Evolutionary conservation across 192 early-diverging fungal species (phyloP).

Genomic region (Hyaloraphidium curvatum): DNA sequence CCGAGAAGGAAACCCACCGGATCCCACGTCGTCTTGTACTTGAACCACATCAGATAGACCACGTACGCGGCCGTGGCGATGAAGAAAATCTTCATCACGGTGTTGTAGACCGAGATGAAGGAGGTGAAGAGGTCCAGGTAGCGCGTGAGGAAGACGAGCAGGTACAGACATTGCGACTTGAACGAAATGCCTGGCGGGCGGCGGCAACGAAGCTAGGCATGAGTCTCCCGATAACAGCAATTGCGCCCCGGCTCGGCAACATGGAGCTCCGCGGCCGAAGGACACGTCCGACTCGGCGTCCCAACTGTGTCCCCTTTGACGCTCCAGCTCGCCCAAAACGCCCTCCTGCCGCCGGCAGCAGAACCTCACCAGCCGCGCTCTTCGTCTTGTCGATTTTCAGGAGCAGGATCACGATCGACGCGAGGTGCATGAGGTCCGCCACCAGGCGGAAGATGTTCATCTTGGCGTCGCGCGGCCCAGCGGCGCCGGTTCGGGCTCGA

Average conservation of each 20-base stretch:
- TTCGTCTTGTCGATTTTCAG: constrained; percentile 76
- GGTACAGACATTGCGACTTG: constrained; percentile 86
- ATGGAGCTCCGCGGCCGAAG: no score
- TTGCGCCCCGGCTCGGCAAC: no score
- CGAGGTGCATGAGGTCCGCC: constrained; percentile 86
- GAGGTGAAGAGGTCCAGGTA: constrained; percentile 73
- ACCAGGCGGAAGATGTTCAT: constrained; percentile 90
- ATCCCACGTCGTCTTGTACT: constrained; percentile 82
- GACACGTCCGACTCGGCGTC: no score
- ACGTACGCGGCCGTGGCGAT: constrained; percentile 70
- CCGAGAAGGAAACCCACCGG: constrained; percentile 15
- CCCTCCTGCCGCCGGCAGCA: no score
- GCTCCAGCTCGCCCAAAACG: no score
- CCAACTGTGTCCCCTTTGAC: no score
- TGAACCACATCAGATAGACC: constrained; percentile 69
- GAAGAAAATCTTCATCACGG: constrained; percentile 90
- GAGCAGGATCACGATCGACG: constrained; percentile 82
- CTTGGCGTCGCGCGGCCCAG: no score
- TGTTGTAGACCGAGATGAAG: constrained; percentile 76
- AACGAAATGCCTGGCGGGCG: constrained; percentile 70
- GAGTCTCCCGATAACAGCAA: background rate
- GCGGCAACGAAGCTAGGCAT: constrained; percentile 1
- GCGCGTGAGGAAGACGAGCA: constrained; percentile 78
- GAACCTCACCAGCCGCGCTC: constrained; percentile 58
- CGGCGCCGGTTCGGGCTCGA: no score